Conservation (phyloP, 2,329 filamentous ascomycete genomes). For the Alternaria tenuissima region DNA sequence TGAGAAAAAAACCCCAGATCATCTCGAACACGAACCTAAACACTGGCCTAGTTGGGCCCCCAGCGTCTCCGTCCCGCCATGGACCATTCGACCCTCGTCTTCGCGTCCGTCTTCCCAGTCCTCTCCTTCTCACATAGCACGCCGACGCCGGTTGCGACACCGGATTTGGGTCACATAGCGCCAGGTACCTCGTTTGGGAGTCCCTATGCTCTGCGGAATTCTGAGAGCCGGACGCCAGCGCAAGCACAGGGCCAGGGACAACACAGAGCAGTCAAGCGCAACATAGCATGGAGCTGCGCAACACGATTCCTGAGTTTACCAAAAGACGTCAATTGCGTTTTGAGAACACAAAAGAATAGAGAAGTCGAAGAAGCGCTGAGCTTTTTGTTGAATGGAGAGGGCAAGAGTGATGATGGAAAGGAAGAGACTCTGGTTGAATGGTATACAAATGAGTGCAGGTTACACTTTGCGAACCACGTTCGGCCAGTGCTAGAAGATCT, state of each 20-base stretch:
- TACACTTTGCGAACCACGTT: constrained; percentile 52
- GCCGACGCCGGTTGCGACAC: constrained; percentile 56
- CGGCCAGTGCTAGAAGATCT: constrained; percentile 36
- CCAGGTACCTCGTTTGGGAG: constrained; percentile 54
- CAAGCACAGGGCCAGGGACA: constrained; percentile 44
- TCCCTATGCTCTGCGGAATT: constrained; percentile 32
- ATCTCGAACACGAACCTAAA: constrained; percentile 6
- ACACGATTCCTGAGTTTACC: constrained; percentile 54
- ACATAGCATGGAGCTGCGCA: constrained; percentile 57
- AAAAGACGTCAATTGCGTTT: constrained; percentile 32
- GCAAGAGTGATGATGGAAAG: constrained; percentile 36
- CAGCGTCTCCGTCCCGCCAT: constrained; percentile 35
- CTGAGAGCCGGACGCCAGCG: constrained; percentile 33
- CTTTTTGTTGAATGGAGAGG: constrained; percentile 48
- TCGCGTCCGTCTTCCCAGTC: constrained; percentile 57
- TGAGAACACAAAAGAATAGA: constrained; percentile 28
- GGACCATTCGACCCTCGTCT: constrained; percentile 49
- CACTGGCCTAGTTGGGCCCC: constrained; percentile 29
- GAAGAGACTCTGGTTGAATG: constrained; percentile 52
- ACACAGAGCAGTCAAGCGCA: constrained; percentile 47
- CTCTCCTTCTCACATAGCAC: constrained; percentile 52
- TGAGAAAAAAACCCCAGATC: constrained; percentile 1
- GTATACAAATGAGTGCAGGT: constrained; percentile 55
- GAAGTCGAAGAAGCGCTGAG: constrained; percentile 49
- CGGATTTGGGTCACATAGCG: constrained; percentile 52